Evolutionary conservation across 345 rosid genomes (phyloP).

Genomic region (Eucalyptus decipiens): DNA sequence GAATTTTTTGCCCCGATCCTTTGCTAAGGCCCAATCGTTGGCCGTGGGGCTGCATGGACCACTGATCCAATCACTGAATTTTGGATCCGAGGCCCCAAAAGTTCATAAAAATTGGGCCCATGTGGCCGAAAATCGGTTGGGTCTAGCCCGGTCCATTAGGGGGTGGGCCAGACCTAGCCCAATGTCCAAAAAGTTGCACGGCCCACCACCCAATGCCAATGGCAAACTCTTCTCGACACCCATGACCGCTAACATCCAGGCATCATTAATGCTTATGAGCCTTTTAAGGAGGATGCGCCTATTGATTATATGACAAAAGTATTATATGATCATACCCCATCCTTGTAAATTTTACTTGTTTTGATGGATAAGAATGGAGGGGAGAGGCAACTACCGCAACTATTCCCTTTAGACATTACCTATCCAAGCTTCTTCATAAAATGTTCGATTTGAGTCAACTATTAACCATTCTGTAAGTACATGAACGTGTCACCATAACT

Average conservation of each 20-base stretch:
- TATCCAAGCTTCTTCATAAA: rapidly evolving
- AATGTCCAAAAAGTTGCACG: background rate
- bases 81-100: background rate
- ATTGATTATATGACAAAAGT: background rate
- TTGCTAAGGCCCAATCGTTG: background rate
- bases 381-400: background rate
- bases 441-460: background rate
- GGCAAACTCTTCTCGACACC: background rate
- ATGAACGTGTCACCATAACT: rapidly evolving
- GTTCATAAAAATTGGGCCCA: background rate
- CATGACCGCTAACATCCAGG: background rate
- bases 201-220: background rate
- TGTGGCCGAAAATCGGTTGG: background rate
- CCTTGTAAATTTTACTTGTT: background rate
- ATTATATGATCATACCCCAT: background rate
- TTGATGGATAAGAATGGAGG: background rate
- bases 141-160: background rate
- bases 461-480: rapidly evolving
- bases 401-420: background rate
- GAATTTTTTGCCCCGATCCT: background rate
- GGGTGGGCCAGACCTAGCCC: background rate
- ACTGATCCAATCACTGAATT: background rate
- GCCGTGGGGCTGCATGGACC: background rate
- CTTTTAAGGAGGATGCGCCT: background rate
- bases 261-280: background rate